Conservation (phyloP, 2,329 filamentous ascomycete genomes). For the Alternaria longipes region DNA sequence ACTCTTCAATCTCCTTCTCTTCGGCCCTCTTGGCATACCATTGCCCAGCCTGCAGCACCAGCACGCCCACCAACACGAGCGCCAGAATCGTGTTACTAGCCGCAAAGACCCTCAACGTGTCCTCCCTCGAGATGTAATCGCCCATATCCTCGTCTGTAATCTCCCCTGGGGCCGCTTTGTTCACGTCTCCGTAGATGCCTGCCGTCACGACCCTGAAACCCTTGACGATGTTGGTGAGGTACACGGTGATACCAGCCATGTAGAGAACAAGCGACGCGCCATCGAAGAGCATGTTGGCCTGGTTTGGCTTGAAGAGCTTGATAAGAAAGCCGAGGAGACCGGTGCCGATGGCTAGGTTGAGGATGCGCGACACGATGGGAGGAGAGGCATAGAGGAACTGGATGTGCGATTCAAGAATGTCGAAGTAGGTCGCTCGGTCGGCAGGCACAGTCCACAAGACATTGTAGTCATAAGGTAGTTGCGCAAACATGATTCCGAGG, state of each 20-base stretch:
- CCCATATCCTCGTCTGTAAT: slow-evolving; percentile 54
- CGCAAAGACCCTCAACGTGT: slow-evolving; percentile 87
- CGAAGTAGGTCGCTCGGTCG: slow-evolving; percentile 74
- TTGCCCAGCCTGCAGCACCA: slow-evolving; percentile 94
- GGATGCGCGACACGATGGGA: slow-evolving; percentile 88
- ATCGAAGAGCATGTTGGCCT: slow-evolving; percentile 96
- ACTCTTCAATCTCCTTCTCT: slow-evolving; percentile 76
- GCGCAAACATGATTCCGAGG: slow-evolving; percentile 95
- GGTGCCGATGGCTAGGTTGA: slow-evolving; percentile 90
- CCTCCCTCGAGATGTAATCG: slow-evolving; percentile 81
- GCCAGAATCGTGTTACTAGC: slow-evolving; percentile 97
- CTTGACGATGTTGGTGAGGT: slow-evolving; percentile 96
- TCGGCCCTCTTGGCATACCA: slow-evolving; percentile 99
- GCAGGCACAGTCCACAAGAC: slow-evolving; percentile 79
- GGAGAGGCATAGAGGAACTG: slow-evolving; percentile 91
- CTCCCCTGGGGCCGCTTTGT: slow-evolving; percentile 42
- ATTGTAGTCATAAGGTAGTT: slow-evolving; percentile 94
- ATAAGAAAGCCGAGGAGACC: slow-evolving; percentile 88
- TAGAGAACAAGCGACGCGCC: slow-evolving; percentile 76
- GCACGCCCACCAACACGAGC: slow-evolving; percentile 86
- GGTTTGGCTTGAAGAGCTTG: slow-evolving; percentile 93
- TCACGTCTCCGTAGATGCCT: slow-evolving; percentile 69
- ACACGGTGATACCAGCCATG: slow-evolving; percentile 89
- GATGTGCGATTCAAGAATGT: slow-evolving; percentile 88
- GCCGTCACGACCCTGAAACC: slow-evolving; percentile 83